Evolutionary conservation across 495 filamentous ascomycete genomes (phyloP).

Genomic region (Annulohypoxylon maeteangense): DNA sequence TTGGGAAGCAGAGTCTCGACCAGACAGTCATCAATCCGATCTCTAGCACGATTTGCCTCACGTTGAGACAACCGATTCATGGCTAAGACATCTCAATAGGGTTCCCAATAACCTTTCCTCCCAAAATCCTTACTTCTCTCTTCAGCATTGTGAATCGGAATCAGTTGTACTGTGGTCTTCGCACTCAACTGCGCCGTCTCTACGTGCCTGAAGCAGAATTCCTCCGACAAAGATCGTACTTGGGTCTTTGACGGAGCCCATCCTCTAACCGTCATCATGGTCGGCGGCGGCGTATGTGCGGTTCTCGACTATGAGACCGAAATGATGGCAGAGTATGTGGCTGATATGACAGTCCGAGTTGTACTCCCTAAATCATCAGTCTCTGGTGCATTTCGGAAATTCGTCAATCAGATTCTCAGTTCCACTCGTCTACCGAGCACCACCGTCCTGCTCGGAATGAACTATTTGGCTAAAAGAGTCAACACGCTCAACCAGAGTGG

Average conservation of each 20-base stretch:
- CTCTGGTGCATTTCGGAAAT: conserved; percentile 88
- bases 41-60: neutral
- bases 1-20: neutral
- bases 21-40: neutral
- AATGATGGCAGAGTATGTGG: conserved; percentile 96
- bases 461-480: conserved; percentile 87
- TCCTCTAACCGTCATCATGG: conserved; percentile 55
- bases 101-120: conserved; percentile 47
- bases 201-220: conserved; percentile 58
- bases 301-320: conserved; percentile 99
- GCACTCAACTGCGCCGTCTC: conserved; percentile 46
- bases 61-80: conserved; percentile 49
- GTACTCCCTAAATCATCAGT: conserved; percentile 74
- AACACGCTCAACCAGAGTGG: conserved; percentile 72
- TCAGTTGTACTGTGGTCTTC: conserved; percentile 43
- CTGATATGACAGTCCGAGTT: conserved; percentile 87
- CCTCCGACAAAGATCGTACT: conserved; percentile 35
- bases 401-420: conserved; percentile 90
- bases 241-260: conserved; percentile 46
- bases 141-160: conserved; percentile 52
- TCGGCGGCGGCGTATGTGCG: conserved; percentile 92
- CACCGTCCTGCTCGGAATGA: conserved; percentile 91
- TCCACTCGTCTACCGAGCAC: conserved; percentile 95
- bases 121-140: conserved; percentile 47
- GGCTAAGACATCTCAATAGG: conserved; percentile 56